Conservation (phyloP, 108 stramenopile genomes). For the Cyclotella baltica region DNA sequence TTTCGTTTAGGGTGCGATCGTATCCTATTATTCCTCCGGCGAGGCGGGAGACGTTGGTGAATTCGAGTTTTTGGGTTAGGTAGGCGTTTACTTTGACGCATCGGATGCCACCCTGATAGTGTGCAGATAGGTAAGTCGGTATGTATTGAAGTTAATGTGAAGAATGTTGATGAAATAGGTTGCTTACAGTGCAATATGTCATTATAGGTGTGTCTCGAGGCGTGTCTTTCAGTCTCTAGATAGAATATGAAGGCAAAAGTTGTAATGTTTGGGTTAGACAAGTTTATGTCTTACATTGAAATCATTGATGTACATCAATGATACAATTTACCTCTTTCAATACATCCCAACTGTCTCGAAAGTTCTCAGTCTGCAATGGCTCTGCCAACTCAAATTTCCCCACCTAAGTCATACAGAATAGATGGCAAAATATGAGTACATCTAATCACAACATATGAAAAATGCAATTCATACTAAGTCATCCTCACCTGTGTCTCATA, state of each 20-base stretch:
- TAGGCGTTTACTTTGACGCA: slow-evolving; percentile 96
- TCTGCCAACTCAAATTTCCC: slow-evolving; percentile 91
- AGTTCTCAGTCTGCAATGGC: slow-evolving; percentile 90
- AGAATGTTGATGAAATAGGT: neutral
- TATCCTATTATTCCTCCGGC: slow-evolving; percentile 96
- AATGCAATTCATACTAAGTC: neutral
- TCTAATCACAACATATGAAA: neutral
- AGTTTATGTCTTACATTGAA: slow-evolving; percentile 27
- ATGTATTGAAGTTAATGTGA: too few species aligned
- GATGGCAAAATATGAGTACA: neutral
- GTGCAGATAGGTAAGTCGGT: neutral
- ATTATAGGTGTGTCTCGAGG: slow-evolving; percentile 93
- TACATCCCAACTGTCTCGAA: slow-evolving; percentile 91
- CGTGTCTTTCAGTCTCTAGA: slow-evolving; percentile 68
- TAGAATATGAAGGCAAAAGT: slow-evolving; percentile 77
- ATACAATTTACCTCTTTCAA: slow-evolving; percentile 45
- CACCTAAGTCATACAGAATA: slow-evolving; percentile 38
- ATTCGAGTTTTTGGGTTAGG: slow-evolving; percentile 93
- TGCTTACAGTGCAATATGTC: slow-evolving; percentile 94
- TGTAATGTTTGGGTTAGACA: too few species aligned
- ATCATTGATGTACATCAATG: neutral
- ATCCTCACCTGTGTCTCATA: slow-evolving; percentile 83
- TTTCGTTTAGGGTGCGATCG: slow-evolving; percentile 79
- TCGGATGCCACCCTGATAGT: slow-evolving; percentile 67
- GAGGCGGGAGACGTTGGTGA: slow-evolving; percentile 91